Evolutionary conservation across 2,329 filamentous ascomycete species (phyloP).

Genomic region (Claviceps africana): DNA sequence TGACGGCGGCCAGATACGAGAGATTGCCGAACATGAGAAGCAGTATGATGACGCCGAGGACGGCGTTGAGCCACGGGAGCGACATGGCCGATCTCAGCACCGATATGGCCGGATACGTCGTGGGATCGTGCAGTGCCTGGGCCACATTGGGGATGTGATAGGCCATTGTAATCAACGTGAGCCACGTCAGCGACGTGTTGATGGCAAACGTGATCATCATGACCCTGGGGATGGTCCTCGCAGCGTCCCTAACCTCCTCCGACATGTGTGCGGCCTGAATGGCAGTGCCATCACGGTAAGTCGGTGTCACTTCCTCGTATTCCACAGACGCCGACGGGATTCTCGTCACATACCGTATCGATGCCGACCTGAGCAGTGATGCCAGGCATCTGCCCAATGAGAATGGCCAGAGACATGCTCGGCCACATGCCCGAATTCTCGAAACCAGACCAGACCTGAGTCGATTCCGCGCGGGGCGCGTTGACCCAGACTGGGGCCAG

Average conservation of each 20-base stretch:
- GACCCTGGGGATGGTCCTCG: constrained; percentile 6
- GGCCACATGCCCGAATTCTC: constrained; percentile 8
- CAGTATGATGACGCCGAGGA: constrained; percentile 2
- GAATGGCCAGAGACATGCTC: constrained; percentile 5
- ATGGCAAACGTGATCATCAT: constrained; percentile 5
- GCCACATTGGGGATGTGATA: constrained; percentile 7
- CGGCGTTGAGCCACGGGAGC: constrained; percentile 5
- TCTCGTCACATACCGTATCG: constrained; percentile 5
- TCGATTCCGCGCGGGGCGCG: constrained; percentile 5
- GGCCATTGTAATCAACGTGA: constrained; percentile 1
- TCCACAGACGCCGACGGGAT: neutral
- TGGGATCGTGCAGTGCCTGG: constrained; percentile 2
- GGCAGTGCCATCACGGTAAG: neutral
- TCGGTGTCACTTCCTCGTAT: neutral
- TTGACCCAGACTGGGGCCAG: constrained; percentile 9
- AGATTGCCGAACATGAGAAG: constrained; percentile 6
- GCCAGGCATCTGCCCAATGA: constrained; percentile 9
- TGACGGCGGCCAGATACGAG: constrained; percentile 3
- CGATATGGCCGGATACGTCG: constrained; percentile 5
- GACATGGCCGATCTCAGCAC: constrained; percentile 5
- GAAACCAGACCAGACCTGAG: constrained; percentile 7
- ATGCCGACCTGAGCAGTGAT: constrained; percentile 6
- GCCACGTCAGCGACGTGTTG: neutral
- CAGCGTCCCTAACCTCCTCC: constrained; percentile 9
- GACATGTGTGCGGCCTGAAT: constrained; percentile 6